Evolutionary conservation across 371 early-diverging fungal species (phyloP).

Genomic region (Dipsacomyces acuminosporus): DNA sequence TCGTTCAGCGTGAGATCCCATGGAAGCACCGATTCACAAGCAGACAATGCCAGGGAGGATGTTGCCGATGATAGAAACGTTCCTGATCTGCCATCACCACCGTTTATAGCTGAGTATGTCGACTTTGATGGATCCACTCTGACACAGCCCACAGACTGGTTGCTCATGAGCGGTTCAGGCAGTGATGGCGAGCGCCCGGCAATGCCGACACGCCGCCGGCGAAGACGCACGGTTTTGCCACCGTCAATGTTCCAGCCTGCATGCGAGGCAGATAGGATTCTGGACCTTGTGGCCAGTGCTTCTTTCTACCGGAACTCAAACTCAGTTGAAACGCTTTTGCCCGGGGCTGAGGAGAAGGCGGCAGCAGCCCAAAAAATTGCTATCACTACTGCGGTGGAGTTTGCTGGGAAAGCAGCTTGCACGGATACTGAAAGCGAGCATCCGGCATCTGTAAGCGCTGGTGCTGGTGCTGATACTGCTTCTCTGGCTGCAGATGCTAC

Average conservation of each 20-base stretch:
- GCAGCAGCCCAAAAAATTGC: too few relatives aligned
- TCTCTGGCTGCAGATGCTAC: too few relatives aligned
- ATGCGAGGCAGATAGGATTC: slow-evolving; percentile 1
- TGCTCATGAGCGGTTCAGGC: slow-evolving; percentile 36
- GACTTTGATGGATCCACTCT: slow-evolving; percentile 43
- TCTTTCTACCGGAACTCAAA: slow-evolving; percentile 3
- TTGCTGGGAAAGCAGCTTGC: too few relatives aligned
- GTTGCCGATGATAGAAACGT: too few relatives aligned
- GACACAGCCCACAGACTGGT: slow-evolving; percentile 45
- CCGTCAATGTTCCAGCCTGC: slow-evolving; percentile 20
- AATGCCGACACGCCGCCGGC: slow-evolving; percentile 30
- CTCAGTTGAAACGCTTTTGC: slow-evolving; percentile 11
- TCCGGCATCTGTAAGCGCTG: too few relatives aligned
- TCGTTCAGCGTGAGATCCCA: slow-evolving; percentile 6
- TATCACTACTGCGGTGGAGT: too few relatives aligned
- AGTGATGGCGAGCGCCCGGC: slow-evolving; percentile 30
- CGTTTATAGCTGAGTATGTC: slow-evolving; percentile 14
- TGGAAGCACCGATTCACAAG: background rate
- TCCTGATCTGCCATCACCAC: slow-evolving; percentile 5
- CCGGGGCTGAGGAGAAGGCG: too few relatives aligned
- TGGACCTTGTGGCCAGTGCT: slow-evolving; percentile 10
- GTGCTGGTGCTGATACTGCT: too few relatives aligned
- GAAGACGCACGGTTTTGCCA: slow-evolving; percentile 44
- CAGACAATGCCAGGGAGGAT: too few relatives aligned
- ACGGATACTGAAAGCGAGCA: too few relatives aligned